phyloP scores from a whole-genome alignment of 2,329 filamentous ascomycete species.

The Metarhizium anisopliae region DNA sequence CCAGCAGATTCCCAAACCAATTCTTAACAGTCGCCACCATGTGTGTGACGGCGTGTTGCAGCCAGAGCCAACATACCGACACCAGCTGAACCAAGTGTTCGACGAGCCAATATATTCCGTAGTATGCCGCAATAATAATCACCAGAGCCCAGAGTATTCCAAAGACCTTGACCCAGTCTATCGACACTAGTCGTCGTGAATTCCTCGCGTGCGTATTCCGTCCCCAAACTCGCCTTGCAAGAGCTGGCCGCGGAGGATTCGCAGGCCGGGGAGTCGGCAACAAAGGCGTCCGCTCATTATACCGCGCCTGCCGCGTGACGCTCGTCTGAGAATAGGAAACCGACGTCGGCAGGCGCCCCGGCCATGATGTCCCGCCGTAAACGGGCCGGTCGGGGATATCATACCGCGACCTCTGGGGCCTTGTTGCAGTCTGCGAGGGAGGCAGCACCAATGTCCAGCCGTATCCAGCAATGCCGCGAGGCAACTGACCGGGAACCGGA shows the following conservation, averaged over 20 bases:
- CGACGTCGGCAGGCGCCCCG: neutral
- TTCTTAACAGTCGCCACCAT: neutral
- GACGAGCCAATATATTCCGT: neutral
- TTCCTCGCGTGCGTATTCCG: neutral
- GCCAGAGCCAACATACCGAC: neutral
- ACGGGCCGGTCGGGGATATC: neutral
- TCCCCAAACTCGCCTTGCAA: neutral
- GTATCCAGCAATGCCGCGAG: neutral
- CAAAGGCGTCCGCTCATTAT: too few species aligned
- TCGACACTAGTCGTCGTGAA: neutral
- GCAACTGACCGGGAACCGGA: rapidly evolving
- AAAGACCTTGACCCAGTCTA: neutral
- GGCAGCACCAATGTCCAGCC: neutral
- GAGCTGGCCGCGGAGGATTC: neutral
- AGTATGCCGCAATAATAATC: neutral
- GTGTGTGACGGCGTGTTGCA: neutral
- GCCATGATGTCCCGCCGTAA: neutral
- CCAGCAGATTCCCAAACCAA: neutral
- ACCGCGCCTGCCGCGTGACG: too few species aligned
- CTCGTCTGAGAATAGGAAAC: neutral
- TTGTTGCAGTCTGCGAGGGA: neutral
- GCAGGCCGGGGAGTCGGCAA: neutral
- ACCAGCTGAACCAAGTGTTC: neutral
- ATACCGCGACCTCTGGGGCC: neutral
- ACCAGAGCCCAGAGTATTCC: neutral